A percentile compares a stretch with the other conserved stretches of the same genome.
These are phyloP conservation scores for Euryodendron excelsum DNA, from an alignment of 148 eudicot species.

Conservation along the genomic window DNA sequence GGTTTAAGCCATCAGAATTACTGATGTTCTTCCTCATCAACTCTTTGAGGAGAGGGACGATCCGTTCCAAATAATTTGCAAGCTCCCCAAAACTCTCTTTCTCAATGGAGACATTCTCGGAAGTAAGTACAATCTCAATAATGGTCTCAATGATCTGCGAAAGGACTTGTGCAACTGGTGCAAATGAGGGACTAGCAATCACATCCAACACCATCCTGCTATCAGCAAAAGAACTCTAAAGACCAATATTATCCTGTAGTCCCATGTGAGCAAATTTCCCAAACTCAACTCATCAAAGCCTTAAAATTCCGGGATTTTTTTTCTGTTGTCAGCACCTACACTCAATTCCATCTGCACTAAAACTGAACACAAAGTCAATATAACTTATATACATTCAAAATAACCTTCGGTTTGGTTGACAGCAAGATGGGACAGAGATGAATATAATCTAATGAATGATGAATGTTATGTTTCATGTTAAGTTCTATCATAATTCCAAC, in stretches of 20 bases:
- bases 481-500: neutral
- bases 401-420: neutral
- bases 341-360: slow-evolving; percentile 9
- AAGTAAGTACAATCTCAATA: slow-evolving; percentile 18
- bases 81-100: slow-evolving; percentile 28
- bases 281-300: neutral
- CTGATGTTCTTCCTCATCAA: slow-evolving; percentile 19
- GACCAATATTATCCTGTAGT: neutral
- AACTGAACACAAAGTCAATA: neutral
- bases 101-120: slow-evolving; percentile 28
- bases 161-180: slow-evolving; percentile 14
- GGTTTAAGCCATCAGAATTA: slow-evolving; percentile 13
- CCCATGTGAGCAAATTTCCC: neutral
- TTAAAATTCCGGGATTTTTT: neutral
- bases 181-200: slow-evolving; percentile 13
- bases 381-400: neutral
- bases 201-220: slow-evolving; percentile 24
- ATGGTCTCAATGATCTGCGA: slow-evolving; percentile 25
- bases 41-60: slow-evolving; percentile 37
- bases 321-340: neutral
- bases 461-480: neutral
- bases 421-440: neutral
- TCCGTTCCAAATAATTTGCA: slow-evolving; percentile 25
- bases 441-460: too few relatives aligned
- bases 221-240: slow-evolving; percentile 5